phyloP scores from a whole-genome alignment of 768 basidiomycete genomes.

The Boletus reticuloceps region DNA sequence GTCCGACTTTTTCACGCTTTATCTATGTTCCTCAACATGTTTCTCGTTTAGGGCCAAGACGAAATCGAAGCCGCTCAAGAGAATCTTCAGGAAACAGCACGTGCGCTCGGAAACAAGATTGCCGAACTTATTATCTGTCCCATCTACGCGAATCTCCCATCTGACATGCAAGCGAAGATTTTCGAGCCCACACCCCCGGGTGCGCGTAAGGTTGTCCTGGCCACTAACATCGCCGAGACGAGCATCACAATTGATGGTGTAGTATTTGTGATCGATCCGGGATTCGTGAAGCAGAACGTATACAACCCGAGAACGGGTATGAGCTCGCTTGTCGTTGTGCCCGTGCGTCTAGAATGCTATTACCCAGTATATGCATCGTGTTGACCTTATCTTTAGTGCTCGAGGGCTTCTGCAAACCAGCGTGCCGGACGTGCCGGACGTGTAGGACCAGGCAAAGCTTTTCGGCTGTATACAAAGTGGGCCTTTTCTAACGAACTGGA shows the following conservation, averaged over 20 bases:
- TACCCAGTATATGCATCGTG: neutral
- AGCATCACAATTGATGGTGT: constrained; percentile 99
- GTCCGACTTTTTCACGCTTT: constrained; percentile 21
- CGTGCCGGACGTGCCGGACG: constrained; percentile 96
- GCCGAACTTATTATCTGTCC: constrained; percentile 93
- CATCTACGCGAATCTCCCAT: constrained; percentile 98
- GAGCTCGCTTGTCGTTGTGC: constrained; percentile 95
- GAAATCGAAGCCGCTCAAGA: constrained; percentile 98
- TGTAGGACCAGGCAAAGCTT: constrained; percentile 96
- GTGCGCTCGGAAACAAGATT: constrained; percentile 94
- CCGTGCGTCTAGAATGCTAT: constrained; percentile 51
- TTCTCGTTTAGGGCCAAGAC: constrained; percentile 74
- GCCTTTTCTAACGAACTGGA: constrained; percentile 95
- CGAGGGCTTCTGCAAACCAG: constrained; percentile 95
- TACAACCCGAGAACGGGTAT: constrained; percentile 99
- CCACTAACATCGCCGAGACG: constrained; percentile 99
- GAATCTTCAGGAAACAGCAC: constrained; percentile 91
- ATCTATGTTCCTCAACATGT: neutral
- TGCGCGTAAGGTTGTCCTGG: constrained; percentile 94
- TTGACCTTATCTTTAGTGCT: constrained; percentile 56
- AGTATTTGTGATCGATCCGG: constrained; percentile 98
- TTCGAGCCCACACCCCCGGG: constrained; percentile 98
- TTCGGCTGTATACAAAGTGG: constrained; percentile 99
- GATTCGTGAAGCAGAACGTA: constrained; percentile 98
- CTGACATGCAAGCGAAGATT: constrained; percentile 99